Percentiles rank a stretch among this genome's conserved stretches.
phyloP scores from a whole-genome alignment of 768 basidiomycete species.

The Leccinum aurantiacum region DNA sequence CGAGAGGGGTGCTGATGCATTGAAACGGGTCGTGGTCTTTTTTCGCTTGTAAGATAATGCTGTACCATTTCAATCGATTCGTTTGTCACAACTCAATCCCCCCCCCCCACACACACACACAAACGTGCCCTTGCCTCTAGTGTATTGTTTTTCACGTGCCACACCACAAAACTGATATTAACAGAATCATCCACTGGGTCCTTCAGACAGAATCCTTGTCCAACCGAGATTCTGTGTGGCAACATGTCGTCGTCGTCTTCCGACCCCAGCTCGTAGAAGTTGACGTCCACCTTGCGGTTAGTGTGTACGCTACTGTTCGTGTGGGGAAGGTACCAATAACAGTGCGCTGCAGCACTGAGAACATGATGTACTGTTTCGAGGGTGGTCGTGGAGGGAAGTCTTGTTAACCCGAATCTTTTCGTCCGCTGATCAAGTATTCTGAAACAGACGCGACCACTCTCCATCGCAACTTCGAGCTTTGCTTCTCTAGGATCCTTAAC shows the following conservation, averaged over 20 bases:
- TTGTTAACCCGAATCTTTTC: constrained; percentile 2
- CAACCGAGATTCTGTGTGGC: not conserved
- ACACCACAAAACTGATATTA: constrained; percentile 19
- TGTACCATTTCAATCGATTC: constrained; percentile 18
- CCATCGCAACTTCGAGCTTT: not conserved
- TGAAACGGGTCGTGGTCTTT: constrained; percentile 8
- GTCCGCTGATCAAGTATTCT: not conserved
- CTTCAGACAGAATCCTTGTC: constrained; percentile 5
- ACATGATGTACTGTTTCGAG: not conserved
- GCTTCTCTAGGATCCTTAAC: not conserved
- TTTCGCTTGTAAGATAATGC: not conserved
- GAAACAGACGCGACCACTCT: not conserved
- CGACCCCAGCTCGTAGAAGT: constrained; percentile 8
- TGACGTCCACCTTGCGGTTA: constrained; percentile 4
- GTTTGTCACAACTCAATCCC: too few relatives aligned
- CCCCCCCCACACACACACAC: too few relatives aligned
- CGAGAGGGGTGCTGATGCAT: constrained; percentile 49
- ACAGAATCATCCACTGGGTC: not conserved
- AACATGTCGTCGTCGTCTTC: constrained; percentile 4
- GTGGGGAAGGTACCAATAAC: constrained; percentile 22
- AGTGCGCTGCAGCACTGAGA: constrained; percentile 19
- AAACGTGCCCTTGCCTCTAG: too few relatives aligned
- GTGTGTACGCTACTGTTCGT: not conserved
- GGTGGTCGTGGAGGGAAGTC: not conserved
- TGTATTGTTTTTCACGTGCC: constrained; percentile 26